Evolutionary conservation across 257 asterid genomes (phyloP), one percentile per base, ranked within the genome.

Genomic region (Capsicum rhomboideum): DNA sequence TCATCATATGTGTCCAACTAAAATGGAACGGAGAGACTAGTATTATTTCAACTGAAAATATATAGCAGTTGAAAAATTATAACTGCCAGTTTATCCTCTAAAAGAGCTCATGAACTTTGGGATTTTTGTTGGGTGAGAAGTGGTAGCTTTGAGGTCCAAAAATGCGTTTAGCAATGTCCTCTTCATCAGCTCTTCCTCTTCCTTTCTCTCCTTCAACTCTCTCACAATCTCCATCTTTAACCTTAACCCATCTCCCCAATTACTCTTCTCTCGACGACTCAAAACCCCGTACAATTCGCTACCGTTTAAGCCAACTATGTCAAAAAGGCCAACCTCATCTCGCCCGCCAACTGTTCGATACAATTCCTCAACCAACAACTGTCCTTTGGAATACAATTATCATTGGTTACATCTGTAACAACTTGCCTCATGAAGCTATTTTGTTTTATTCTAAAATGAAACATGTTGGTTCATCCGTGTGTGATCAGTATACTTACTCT

Each of bases 371-470:
- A 75, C 99, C 98, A 66, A 89, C 94, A 12, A 91, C 97, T 74
- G 98, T 96, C 6, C 90, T 94, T n/a, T 94, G 97, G 97, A 96
- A 96, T 91, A 83, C 99, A 12, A 88, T 96, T 1, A 88, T 96
- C 8, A 96, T 96, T 63, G 99, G 99, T 18, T 93, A 86, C 85
- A 49, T 93, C 28, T 94, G 99, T 87, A 94, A 94, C 82, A 85
- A 87, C 87, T 79, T 91, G 92, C 94, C 95, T 61, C 68, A 83
- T 1, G 97, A 96, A 86, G 98, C 98, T 9, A 85, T 96, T 72
- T 82, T 90, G 4, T 71, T 96, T 87, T 94, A 94, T 55, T 90
- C 95, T 6, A 87, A 88, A 80, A 89, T 94, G 89, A 87, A 87
- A 40, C 82, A 74, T 53, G 44, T 86, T n/a, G 82, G 86, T 46